Evolutionary conservation across 805 yeast species (phyloP), one percentile per base, ranked within the genome.

Genomic region (Kluyveromyces siamensis): DNA sequence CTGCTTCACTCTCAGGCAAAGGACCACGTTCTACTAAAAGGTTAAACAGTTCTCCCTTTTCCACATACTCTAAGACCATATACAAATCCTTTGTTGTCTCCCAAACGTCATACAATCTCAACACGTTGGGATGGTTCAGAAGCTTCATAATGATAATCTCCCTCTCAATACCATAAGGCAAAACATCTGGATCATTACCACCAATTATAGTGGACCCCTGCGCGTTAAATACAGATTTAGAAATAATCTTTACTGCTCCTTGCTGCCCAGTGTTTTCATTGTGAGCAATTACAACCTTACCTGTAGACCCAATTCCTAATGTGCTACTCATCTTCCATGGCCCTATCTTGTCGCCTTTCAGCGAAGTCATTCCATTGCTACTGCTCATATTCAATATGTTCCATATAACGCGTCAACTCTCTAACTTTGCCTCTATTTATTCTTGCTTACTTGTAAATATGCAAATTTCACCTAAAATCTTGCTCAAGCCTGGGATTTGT

Each of bases 311-410:
- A 50, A 95, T 76, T 21, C 99, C 99, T 46, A 93, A 72, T 2
- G 99, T 93, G 55, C 91, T 77, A 27, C 98, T 98, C 37, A 93
- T 72, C 62, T 88, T 86, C 99, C 99, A 93, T 1, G 99, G 97
- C 2, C 99, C 99, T 41, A 93, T 60, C 43, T 55, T 60, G 52
- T 66, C 62, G 47, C 65, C 82, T 56, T 80, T 61, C 17, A 63
- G 50, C 40, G 63, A 55, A 16, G 61, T 58, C 27, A 44, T 43
- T 11, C 45, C 45, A 38, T 43, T 43, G n/a, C 45, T 38, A 27
- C 33, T 43, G 35, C 14, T 8, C 35, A 30, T 30, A 30, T 13
- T 30, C 14, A 30, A 30, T 30, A 30, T 30, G 14, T 30, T 30
- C 35, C 35, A 30, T 30, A 13, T 30, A 30, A 30, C 35, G 35